A percentile compares a stretch with the other conserved stretches of the same genome.
Evolutionary conservation across 805 yeast species (phyloP).

Genomic region (Sporopachydermia quercuum): DNA sequence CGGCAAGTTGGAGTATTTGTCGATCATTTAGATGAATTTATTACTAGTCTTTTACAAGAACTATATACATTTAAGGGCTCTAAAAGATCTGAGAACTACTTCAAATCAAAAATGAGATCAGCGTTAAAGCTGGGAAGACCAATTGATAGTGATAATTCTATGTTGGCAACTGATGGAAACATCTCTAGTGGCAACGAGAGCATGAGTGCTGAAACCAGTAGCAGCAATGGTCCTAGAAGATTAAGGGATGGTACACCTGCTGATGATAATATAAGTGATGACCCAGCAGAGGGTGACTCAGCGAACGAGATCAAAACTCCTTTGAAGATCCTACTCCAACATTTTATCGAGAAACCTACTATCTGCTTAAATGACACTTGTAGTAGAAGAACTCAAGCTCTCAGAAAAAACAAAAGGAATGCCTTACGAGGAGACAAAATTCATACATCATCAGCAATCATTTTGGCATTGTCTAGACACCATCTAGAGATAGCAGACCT

Average conservation of each 20-base stretch:
- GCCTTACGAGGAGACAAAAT: no score
- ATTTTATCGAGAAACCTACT: slow-evolving; percentile 5
- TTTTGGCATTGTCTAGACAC: slow-evolving; percentile 7
- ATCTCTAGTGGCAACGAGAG: no score
- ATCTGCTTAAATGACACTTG: not conserved
- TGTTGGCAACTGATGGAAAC: no score
- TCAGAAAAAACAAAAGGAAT: slow-evolving; percentile 3
- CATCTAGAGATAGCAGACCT: slow-evolving; percentile 9
- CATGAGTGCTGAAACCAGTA: no score
- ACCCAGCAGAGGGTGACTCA: no score
- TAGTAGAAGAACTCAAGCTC: slow-evolving; percentile 6
- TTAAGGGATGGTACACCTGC: no score
- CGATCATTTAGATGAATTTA: not conserved
- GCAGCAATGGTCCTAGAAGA: no score
- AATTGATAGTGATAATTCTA: no score
- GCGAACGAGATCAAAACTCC: no score
- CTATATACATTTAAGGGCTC: not conserved
- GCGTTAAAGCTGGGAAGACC: not conserved
- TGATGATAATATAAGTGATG: no score
- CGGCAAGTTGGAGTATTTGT: no score
- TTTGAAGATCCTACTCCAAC: slow-evolving; percentile 4
- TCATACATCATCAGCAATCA: slow-evolving; percentile 8
- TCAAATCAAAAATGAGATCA: not conserved
- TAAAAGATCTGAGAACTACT: not conserved
- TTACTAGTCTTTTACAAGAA: not conserved